These are phyloP conservation scores for Penicillium desertorum DNA, from an alignment of 495 filamentous ascomycete genomes.

Conservation along the genomic window DNA sequence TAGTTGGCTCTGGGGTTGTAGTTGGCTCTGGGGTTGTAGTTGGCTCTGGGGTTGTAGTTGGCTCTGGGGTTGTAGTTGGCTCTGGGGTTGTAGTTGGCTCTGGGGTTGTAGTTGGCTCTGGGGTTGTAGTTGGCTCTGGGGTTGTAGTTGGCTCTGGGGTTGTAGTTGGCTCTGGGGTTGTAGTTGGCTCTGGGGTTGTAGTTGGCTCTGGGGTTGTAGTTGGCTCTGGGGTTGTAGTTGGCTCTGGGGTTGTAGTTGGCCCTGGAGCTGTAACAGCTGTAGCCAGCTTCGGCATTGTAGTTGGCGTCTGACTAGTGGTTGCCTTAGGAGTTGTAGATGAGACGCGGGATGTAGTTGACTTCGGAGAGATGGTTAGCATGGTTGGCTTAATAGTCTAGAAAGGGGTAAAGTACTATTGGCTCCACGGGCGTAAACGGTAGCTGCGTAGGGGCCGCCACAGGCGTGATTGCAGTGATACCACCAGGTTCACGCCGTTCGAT, in stretches of 20 bases:
- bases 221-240: background rate
- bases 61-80: background rate
- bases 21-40: too few relatives aligned
- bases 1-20: too few relatives aligned
- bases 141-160: too few relatives aligned
- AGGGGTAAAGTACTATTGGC: background rate
- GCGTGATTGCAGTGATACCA: slow-evolving; percentile 22
- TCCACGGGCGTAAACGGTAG: background rate
- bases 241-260: background rate
- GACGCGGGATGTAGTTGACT: background rate
- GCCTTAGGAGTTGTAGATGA: background rate
- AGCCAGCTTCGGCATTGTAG: too few relatives aligned
- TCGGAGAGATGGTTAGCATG: background rate
- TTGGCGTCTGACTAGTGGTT: background rate
- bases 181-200: background rate
- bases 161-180: too few relatives aligned
- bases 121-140: background rate
- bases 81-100: background rate
- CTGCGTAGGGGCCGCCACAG: slow-evolving; percentile 15
- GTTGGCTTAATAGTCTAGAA: background rate
- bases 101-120: background rate
- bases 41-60: background rate
- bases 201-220: background rate
- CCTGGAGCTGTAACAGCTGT: background rate
- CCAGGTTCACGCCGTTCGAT: slow-evolving; percentile 1